These are phyloP conservation scores for Rubia tinctorum DNA, from an alignment of 305 asterid genomes.

Conservation along the genomic window DNA sequence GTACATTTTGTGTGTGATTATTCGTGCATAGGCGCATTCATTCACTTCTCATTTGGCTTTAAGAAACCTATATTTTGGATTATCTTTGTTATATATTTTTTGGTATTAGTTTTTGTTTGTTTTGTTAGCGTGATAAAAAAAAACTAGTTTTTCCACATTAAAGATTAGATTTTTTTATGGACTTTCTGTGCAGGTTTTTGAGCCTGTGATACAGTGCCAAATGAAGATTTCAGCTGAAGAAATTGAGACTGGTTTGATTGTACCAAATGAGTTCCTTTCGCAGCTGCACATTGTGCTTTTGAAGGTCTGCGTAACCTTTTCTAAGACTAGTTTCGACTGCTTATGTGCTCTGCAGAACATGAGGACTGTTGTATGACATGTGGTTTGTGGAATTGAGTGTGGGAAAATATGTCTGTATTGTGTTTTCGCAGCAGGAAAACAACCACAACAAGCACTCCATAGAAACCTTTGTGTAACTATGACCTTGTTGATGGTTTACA, in stretches of 20 bases:
- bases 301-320: constrained; percentile 43
- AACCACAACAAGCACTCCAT: neutral
- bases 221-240: constrained; percentile 80
- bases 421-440: neutral
- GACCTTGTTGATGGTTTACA: neutral
- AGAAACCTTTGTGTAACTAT: neutral
- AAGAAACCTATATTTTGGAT: neutral
- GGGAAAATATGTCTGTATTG: neutral
- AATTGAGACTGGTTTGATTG: constrained; percentile 70
- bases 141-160: neutral
- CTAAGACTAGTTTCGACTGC: neutral
- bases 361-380: neutral
- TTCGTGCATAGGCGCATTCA: neutral
- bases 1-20: neutral
- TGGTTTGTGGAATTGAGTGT: neutral
- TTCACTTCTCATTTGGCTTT: neutral
- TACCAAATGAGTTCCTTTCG: constrained; percentile 57
- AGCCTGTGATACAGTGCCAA: constrained; percentile 48
- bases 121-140: neutral
- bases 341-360: neutral
- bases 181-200: constrained; percentile 50
- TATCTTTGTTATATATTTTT: neutral
- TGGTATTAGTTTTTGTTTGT: neutral
- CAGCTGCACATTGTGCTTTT: constrained; percentile 71
- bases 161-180: constrained; percentile 4